Percentiles rank a stretch among this genome's conserved stretches.
phyloP scores from a whole-genome alignment of 2,329 filamentous ascomycete species.

The Pseudogymnoascus sp. region DNA sequence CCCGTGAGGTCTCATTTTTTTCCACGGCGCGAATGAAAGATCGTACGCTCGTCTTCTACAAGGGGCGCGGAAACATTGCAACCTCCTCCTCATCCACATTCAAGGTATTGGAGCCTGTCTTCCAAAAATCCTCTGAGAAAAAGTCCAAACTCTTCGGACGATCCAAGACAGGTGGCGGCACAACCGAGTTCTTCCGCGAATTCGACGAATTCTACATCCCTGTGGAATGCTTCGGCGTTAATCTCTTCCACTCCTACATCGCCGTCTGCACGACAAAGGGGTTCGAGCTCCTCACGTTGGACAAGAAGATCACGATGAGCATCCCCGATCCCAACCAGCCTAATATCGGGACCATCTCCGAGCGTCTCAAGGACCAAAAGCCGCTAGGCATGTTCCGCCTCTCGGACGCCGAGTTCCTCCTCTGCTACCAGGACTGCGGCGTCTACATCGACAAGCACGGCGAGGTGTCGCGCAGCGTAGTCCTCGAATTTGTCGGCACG shows the following conservation, averaged over 20 bases:
- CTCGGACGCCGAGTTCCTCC: constrained; percentile 82
- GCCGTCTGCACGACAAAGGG: constrained; percentile 86
- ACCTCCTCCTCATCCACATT: constrained; percentile 59
- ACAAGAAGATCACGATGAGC: constrained; percentile 93
- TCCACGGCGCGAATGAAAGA: constrained; percentile 97
- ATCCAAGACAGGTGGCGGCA: constrained; percentile 49
- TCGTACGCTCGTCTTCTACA: constrained; percentile 88
- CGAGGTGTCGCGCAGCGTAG: constrained; percentile 84
- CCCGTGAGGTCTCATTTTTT: constrained; percentile 93
- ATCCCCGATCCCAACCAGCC: constrained; percentile 78
- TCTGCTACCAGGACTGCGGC: constrained; percentile 91
- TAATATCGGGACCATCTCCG: constrained; percentile 76
- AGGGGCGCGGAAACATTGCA: constrained; percentile 84
- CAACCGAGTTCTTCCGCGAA: constrained; percentile 92
- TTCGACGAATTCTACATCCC: constrained; percentile 99
- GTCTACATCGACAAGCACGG: constrained; percentile 98
- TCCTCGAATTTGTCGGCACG: constrained; percentile 98
- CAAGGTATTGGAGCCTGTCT: constrained; percentile 92
- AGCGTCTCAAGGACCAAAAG: constrained; percentile 70
- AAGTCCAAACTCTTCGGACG: constrained; percentile 58
- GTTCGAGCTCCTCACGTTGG: constrained; percentile 90
- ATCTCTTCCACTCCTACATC: constrained; percentile 90
- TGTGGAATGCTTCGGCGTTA: constrained; percentile 87
- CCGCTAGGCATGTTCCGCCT: constrained; percentile 96
- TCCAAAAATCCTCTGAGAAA: constrained; percentile 84